Percentiles rank a stretch among this genome's conserved stretches.
phyloP scores from a whole-genome alignment of 345 rosid species.

The Schrenkiella parvula region DNA sequence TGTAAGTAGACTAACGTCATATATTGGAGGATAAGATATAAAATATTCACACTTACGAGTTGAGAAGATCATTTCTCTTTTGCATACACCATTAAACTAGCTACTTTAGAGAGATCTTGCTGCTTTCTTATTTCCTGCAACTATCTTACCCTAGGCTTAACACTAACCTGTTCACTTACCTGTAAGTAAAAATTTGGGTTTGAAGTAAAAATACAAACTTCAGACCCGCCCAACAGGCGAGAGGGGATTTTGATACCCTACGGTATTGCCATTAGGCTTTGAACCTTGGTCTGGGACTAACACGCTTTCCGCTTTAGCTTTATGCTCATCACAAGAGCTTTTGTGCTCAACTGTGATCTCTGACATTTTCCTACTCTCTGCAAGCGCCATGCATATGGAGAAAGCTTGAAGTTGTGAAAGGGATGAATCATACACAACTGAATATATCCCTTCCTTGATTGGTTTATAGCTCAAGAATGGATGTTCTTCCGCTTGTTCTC shows the following conservation, averaged over 20 bases:
- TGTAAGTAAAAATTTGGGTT: constrained; percentile 24
- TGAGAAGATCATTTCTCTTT: constrained; percentile 3
- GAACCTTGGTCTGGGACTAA: neutral
- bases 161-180: constrained; percentile 21
- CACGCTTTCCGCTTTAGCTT: constrained; percentile 18
- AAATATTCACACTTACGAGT: constrained; percentile 32
- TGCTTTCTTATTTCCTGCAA: constrained; percentile 24
- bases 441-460: constrained; percentile 67
- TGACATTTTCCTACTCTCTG: constrained; percentile 53
- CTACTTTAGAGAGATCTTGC: constrained; percentile 26
- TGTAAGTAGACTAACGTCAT: constrained; percentile 8
- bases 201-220: constrained; percentile 37
- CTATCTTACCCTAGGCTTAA: constrained; percentile 18
- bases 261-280: constrained; percentile 25
- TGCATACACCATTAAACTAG: constrained; percentile 19
- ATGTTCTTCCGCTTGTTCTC: constrained; percentile 44
- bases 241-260: constrained; percentile 44
- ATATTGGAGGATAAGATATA: constrained; percentile 9
- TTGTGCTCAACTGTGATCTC: constrained; percentile 31
- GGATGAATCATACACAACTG: constrained; percentile 65
- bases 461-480: constrained; percentile 58
- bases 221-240: constrained; percentile 73
- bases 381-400: constrained; percentile 64
- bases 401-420: constrained; percentile 72
- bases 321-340: constrained; percentile 30